Evolutionary conservation across 2,329 filamentous ascomycete species (phyloP), one percentile per base, ranked within the genome.

Genomic region (Pyrenochaeta sp.): DNA sequence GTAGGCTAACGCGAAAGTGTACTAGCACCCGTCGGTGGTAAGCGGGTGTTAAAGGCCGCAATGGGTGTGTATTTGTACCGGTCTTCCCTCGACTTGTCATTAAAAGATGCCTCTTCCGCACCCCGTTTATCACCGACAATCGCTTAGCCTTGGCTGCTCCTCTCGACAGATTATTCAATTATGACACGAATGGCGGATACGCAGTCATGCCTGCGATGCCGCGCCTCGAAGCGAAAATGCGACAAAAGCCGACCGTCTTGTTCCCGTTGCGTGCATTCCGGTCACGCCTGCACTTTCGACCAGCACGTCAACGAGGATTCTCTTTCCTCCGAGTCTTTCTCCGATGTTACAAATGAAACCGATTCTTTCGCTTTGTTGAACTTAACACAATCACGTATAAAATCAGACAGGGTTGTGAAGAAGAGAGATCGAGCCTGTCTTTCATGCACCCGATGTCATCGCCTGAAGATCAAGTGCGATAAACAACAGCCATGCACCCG

Each of bases 401-500:
- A 29, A 7, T 21, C 22, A 10, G 14, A 17, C 7, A 23, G 21
- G 22, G 21, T 27, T 15, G 30, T 47, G 20, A 49, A 44, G 32
- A 56, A 42, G 35, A 40, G 55, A 3, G 44, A 50, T 31, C 51
- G 59, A 31, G 44, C 48, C 11, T 48, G 49, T 26, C 28, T 61
- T 8, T 61, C 56, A 10, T 63, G 60, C 27, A 51, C 22, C 11
- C 42, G 60, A 14, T 63, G 56, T 17, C 60, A 61, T 44, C 58
- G 51, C 3, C 41, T 61, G 1, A 63, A 61, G 18, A 44, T 63
- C 15, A 55, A 55, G 42, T 63, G 58, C 15, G 54, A 61, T 9
- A 51, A 55, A 34, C 35, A 41, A 18, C 35, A 46, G 6, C 60
- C 60, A 5, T 58, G 52, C 21, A 32, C 19, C 13, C 54, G 58